A percentile compares a stretch with the other conserved stretches of the same genome.
These are phyloP conservation scores for Penicillium sp. DNA, from an alignment of 2,329 filamentous ascomycete species.

Conservation along the genomic window DNA sequence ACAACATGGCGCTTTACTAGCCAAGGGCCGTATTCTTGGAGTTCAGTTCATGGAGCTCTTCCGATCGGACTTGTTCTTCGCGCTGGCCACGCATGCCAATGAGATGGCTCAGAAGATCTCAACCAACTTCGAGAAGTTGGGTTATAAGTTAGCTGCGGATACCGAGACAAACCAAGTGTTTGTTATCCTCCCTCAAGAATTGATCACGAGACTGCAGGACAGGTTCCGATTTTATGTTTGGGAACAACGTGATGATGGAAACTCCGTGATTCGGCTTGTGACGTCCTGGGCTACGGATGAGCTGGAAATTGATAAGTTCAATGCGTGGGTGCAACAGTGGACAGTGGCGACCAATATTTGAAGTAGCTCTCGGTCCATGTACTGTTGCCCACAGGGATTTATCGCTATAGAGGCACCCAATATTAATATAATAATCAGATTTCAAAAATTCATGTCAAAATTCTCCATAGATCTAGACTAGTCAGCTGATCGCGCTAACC, in stretches of 20 bases:
- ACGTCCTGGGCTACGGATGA: constrained; percentile 53
- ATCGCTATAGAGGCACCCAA: neutral
- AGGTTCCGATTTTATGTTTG: constrained; percentile 50
- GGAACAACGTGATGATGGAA: constrained; percentile 44
- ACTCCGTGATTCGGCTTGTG: constrained; percentile 46
- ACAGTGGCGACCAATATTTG: constrained; percentile 16
- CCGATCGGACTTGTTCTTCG: constrained; percentile 46
- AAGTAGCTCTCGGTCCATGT: constrained; percentile 1
- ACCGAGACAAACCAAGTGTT: constrained; percentile 56
- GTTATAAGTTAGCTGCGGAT: constrained; percentile 44
- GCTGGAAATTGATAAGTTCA: constrained; percentile 41
- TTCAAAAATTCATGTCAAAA: neutral
- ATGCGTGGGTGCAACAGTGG: constrained; percentile 30
- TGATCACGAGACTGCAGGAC: constrained; percentile 44
- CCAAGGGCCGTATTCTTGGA: constrained; percentile 51
- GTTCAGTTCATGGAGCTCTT: constrained; percentile 53
- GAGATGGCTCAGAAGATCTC: constrained; percentile 47
- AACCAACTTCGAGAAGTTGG: constrained; percentile 42
- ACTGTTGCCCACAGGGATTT: neutral
- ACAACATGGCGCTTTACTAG: constrained; percentile 52
- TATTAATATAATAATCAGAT: constrained; percentile 1
- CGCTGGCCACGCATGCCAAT: constrained; percentile 49
- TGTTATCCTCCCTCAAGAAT: constrained; percentile 41
- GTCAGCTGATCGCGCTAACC: constrained; percentile 8
- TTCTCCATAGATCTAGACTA: neutral